phyloP scores from a whole-genome alignment of 805 yeast species.

The Yamadazyma endophytica region DNA sequence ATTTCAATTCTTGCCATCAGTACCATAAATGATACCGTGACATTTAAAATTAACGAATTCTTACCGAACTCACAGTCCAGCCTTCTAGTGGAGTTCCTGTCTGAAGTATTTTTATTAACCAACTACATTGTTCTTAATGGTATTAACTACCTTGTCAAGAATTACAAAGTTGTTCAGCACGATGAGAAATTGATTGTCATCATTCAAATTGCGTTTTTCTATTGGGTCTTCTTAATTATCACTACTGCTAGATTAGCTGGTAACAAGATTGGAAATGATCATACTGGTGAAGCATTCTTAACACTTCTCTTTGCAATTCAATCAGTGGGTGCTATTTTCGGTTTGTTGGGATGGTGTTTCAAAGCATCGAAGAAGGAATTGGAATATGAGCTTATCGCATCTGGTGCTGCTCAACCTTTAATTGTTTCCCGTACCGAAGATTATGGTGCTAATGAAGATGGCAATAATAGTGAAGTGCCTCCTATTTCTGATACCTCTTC shows the following conservation, averaged over 20 bases:
- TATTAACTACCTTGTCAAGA: conserved; percentile 28
- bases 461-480: conserved; percentile 5
- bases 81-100: conserved; percentile 34
- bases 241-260: conserved; percentile 46
- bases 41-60: conserved; percentile 22
- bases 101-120: conserved; percentile 46
- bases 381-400: conserved; percentile 8
- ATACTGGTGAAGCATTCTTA: conserved; percentile 50
- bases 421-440: conserved; percentile 15
- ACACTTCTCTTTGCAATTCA: conserved; percentile 44
- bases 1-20: conserved; percentile 36
- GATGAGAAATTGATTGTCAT: conserved; percentile 42
- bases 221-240: conserved; percentile 53
- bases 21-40: conserved; percentile 15
- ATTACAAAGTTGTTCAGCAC: conserved; percentile 31
- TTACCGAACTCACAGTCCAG: conserved; percentile 37
- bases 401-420: conserved; percentile 22
- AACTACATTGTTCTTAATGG: conserved; percentile 56
- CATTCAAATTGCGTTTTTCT: conserved; percentile 47
- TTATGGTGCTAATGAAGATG: conserved; percentile 15
- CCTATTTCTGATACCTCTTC: conserved; percentile 15
- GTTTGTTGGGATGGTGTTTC: conserved; percentile 46
- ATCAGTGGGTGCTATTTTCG: conserved; percentile 46
- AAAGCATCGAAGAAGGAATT: conserved; percentile 9
- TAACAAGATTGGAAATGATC: conserved; percentile 38